Evolutionary conservation across 139 green algal genomes (phyloP).

Genomic region (Picochlorum costavermella): DNA sequence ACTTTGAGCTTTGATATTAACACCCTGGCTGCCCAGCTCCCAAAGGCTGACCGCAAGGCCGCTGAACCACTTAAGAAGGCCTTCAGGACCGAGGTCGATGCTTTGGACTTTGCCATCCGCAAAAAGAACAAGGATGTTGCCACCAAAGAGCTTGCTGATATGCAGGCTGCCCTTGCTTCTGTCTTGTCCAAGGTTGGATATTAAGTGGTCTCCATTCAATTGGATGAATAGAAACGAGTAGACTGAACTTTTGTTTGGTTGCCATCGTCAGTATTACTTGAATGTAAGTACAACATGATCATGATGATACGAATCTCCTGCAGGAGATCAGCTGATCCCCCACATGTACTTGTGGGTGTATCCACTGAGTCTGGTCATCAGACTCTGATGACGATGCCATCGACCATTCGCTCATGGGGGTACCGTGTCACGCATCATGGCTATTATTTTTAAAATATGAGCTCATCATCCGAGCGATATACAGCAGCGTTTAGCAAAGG

Average conservation of each 20-base stretch:
- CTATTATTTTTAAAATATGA: no score
- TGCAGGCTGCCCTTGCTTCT: slow-evolving; percentile 51
- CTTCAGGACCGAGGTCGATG: slow-evolving; percentile 69
- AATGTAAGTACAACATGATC: background rate
- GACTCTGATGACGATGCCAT: no score
- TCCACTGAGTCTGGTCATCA: no score
- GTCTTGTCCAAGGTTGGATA: slow-evolving; percentile 38
- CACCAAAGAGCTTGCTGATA: slow-evolving; percentile 33
- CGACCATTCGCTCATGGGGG: no score
- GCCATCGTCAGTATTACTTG: background rate
- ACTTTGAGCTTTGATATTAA: slow-evolving; percentile 88
- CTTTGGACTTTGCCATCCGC: slow-evolving; percentile 75
- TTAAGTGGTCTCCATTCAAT: background rate
- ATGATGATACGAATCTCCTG: no score
- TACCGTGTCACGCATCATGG: no score
- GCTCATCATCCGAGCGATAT: no score
- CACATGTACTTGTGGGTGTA: no score
- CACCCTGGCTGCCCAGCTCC: slow-evolving; percentile 53
- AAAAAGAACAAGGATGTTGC: slow-evolving; percentile 69
- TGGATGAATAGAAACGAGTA: background rate
- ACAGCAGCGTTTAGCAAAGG: no score
- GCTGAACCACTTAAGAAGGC: slow-evolving; percentile 53
- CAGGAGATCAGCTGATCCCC: no score
- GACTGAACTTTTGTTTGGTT: background rate
- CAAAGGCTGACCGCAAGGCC: slow-evolving; percentile 72